Conservation (phyloP, 1,139 yeast genomes). For the Candida sp. region DNA sequence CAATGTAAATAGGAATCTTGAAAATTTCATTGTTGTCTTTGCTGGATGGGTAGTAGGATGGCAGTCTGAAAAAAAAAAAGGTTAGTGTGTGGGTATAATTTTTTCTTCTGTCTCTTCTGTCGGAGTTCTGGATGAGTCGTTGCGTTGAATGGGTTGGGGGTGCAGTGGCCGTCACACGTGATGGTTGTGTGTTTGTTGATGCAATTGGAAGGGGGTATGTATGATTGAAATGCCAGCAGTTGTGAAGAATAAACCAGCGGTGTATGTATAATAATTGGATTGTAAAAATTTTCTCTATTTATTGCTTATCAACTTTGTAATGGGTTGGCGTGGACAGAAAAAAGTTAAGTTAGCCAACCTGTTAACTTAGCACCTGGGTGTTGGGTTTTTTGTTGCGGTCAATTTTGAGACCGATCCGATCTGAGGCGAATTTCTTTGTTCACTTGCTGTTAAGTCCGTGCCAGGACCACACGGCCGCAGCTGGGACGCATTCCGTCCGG, state of each 20-base stretch:
- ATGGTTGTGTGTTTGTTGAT: not conserved
- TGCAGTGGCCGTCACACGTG: not conserved
- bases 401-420: not conserved
- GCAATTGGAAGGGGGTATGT: no score
- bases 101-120: not conserved
- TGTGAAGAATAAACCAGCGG: not conserved
- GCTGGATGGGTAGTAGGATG: not conserved
- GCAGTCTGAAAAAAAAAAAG: not conserved
- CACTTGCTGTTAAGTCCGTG: no score
- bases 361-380: not conserved
- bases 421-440: not conserved
- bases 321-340: not conserved
- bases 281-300: not conserved
- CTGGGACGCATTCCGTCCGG: no score
- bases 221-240: no score
- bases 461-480: no score
- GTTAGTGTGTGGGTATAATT: not conserved
- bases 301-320: not conserved
- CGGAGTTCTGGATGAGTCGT: not conserved
- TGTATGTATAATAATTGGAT: not conserved
- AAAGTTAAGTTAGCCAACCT: not conserved
- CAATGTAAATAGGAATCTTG: constrained; percentile 10
- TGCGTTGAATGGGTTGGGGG: no score
- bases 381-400: not conserved
- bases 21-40: constrained; percentile 8